Evolutionary conservation across 2,329 filamentous ascomycete genomes (phyloP), one percentile per base, ranked within the genome.

Genomic region (Fusarium nanum): DNA sequence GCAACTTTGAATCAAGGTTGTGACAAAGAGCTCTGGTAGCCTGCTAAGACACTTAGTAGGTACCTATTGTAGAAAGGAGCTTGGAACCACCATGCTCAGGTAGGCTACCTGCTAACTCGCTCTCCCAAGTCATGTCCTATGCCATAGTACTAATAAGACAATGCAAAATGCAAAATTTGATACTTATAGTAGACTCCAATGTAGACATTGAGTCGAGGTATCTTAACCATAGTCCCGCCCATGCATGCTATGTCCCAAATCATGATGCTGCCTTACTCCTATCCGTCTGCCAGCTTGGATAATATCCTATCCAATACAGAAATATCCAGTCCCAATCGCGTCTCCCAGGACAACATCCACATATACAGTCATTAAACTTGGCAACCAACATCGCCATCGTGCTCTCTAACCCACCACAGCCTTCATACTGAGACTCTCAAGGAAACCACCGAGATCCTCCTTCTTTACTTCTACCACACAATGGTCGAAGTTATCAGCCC

Each of bases 381-480:
- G 12, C n/a, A 41, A 49, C 41, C 11, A 25, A 37, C 41, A 18
- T 37, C 32, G 54, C 22, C 25, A 13, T 20, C 11, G 14, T 25
- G 10, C 22, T 27, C 11, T 48, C 67, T 77, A 91, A 45, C 89
- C 88, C 57, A 91, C 91, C 20, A 98, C 94, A 60, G 90, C 90
- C 86, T 97, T 97, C 87, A 94, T 91, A 81, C 94, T 98, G 77
- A 99, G 80, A 59, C 91, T 91, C 83, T 99, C 96, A 71, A 99
- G 83, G 79, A 99, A 99, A 0, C 91, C 93, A 18, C 90, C 89
- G 28, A 99, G 82, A 80, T 98, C 96, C 78, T 98, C 96, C 83
- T 97, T 98, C 81, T 91, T 91, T n/a, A 99, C 95, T 79, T 99
- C 96, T 48, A 98, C 94, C 10, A 98, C 96, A 76, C 93, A 97